Base-by-base conservation (phyloP, 2,329 filamentous ascomycete genomes). In the Monosporascus cannonballus region DNA sequence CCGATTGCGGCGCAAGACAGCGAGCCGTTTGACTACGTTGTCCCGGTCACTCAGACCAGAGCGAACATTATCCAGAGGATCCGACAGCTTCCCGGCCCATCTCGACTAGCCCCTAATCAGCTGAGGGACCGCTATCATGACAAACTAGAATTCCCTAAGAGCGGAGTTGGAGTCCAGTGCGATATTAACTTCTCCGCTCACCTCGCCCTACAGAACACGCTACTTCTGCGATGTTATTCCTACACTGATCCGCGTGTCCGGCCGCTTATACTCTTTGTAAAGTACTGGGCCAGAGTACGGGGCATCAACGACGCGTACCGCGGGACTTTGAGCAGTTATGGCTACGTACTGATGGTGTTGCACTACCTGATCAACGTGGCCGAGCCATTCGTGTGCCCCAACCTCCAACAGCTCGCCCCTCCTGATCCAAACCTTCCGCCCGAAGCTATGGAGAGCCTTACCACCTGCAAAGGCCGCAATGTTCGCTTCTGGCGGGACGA, bases 141-240 rank as follows among this genome's bases (percentile, higher is more conserved):
- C 61, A 74, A 75, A 24, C 79, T 95, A 2, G 90, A 94, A 67
- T 93, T 93, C 53, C 88, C 89, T 6, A 89, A 89, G 63, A 74
- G 76, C 8, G 86, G 85, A 4, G 81, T 87, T 27, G 90, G 90
- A n/a, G 88, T 93, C 15, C 89, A 92, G 66, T 94, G 89, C 66
- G 90, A 96, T 65, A 90, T 96, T 75, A 96, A 96, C 69, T 96
- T 96, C 66, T 87, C 87, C 1, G 91, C 91, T 18, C 84, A 89
- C 45, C 80, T 96, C 3, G 90, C 86, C 2, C 76, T 96, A 3
- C 87, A 94, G 59, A 96, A 96, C 67, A 95, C 91, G 0, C 73
- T 83, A 36, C 81, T 96, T 39, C 79, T 96, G 30, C 84, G 88
- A 39, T 93, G 89, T 68, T 96, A 96, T 70, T 86, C 87, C 2